These are phyloP conservation scores for Acorus calamus DNA, from an alignment of 106 monocot genomes.

Conservation along the genomic window DNA sequence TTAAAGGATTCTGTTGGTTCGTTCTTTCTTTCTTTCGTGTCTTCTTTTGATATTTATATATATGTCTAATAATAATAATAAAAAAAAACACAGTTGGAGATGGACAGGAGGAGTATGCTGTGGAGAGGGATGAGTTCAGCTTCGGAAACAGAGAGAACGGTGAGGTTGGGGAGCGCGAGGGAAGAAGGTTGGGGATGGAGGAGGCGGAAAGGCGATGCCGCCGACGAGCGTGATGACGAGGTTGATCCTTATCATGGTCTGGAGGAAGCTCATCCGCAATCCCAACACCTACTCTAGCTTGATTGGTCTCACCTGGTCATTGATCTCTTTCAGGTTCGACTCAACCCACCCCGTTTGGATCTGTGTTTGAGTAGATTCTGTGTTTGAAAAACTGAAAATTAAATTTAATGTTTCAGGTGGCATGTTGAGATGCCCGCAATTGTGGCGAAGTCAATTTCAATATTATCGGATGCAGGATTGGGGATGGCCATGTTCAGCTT, in stretches of 20 bases:
- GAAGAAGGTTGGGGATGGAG: neutral
- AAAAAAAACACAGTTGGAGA: neutral
- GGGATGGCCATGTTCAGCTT: constrained; percentile 25
- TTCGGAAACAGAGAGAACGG: neutral
- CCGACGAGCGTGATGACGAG: constrained; percentile 80
- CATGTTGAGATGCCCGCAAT: constrained; percentile 20
- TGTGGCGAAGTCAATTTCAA: constrained; percentile 18
- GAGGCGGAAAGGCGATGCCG: constrained; percentile 38
- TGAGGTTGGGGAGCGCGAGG: neutral
- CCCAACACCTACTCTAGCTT: constrained; percentile 94
- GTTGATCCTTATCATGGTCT: constrained; percentile 90
- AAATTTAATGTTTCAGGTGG: constrained; percentile 10
- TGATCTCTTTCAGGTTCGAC: constrained; percentile 14
- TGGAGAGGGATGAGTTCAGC: neutral
- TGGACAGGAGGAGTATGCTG: neutral
- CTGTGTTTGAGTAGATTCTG: too few species aligned
- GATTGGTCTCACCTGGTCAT: constrained; percentile 47
- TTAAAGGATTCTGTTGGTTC: too few species aligned
- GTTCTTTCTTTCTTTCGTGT: too few species aligned
- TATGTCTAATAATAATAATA: too few species aligned
- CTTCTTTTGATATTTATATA: too few species aligned
- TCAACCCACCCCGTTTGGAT: neutral
- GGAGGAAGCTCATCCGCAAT: constrained; percentile 87
- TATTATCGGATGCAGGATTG: constrained; percentile 17
- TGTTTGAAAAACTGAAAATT: neutral